Percentiles rank a stretch among this genome's conserved stretches.
Conservation (phyloP, 257 asterid species). For the Solanum clarkiae region DNA sequence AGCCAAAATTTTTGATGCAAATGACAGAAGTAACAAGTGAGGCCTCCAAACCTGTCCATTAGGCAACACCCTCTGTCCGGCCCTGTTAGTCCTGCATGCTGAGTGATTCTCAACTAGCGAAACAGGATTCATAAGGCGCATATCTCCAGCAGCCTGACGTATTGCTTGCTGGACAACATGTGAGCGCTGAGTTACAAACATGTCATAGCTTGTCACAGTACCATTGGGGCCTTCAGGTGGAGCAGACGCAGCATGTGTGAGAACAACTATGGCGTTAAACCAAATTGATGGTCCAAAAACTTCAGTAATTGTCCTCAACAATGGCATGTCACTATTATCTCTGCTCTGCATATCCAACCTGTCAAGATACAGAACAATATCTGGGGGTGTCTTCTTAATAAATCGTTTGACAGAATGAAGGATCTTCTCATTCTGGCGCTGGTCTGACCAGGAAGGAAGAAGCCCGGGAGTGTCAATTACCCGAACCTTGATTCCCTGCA, state of each 20-base stretch:
- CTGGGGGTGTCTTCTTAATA: constrained; percentile 84
- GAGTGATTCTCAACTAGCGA: constrained; percentile 94
- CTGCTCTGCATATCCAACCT: constrained; percentile 92
- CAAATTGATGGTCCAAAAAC: constrained; percentile 90
- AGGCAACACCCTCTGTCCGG: constrained; percentile 97
- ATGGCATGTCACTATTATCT: constrained; percentile 86
- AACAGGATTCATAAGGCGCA: constrained; percentile 95
- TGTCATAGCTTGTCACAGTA: constrained; percentile 77
- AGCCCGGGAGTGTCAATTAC: constrained; percentile 98
- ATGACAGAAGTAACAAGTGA: constrained; percentile 81
- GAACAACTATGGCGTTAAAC: constrained; percentile 96
- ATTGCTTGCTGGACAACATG: constrained; percentile 93
- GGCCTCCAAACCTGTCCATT: constrained; percentile 99
- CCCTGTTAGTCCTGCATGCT: constrained; percentile 93
- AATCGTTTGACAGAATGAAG: constrained; percentile 69
- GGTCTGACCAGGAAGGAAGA: constrained; percentile 94
- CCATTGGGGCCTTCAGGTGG: constrained; percentile 98
- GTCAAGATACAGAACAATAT: constrained; percentile 91
- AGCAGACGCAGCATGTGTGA: constrained; percentile 98
- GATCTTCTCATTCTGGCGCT: constrained; percentile 74
- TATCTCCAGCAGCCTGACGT: constrained; percentile 96
- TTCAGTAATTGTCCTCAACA: constrained; percentile 80
- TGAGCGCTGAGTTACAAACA: constrained; percentile 96
- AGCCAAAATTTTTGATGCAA: constrained; percentile 93
- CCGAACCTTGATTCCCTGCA: constrained; percentile 91